These are phyloP conservation scores for Linaria vulgaris DNA, from an alignment of 257 asterid genomes.

Conservation along the genomic window DNA sequence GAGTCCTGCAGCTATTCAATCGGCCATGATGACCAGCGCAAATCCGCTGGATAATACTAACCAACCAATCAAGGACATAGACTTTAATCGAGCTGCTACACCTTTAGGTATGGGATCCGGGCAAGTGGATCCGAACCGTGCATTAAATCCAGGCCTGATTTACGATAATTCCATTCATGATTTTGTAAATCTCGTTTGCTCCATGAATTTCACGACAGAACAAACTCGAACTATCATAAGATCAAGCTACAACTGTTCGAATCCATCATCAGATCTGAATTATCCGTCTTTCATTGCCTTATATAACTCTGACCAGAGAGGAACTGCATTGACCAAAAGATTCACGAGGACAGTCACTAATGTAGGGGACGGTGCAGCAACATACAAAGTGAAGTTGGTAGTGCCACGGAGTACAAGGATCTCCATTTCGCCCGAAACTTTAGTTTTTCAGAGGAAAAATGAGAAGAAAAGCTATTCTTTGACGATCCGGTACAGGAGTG, in stretches of 20 bases:
- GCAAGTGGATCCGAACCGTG: conserved; percentile 32
- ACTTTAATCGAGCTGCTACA: conserved; percentile 13
- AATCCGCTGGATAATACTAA: conserved; percentile 7
- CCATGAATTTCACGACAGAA: conserved; percentile 13
- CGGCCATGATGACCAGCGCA: conserved; percentile 36
- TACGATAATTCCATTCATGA: conserved; percentile 11
- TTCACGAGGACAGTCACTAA: conserved; percentile 17
- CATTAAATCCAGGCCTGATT: conserved; percentile 15
- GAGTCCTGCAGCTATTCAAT: conserved; percentile 35
- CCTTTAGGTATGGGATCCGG: conserved; percentile 39
- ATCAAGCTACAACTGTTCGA: conserved; percentile 18
- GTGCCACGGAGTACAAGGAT: not conserved
- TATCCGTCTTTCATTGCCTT: conserved; percentile 22
- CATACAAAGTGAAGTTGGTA: not conserved
- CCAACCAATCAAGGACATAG: conserved; percentile 20
- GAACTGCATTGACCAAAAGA: not conserved
- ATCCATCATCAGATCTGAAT: conserved; percentile 13
- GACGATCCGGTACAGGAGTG: conserved; percentile 8
- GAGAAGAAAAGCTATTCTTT: conserved; percentile 14
- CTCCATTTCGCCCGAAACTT: conserved; percentile 2
- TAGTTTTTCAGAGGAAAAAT: conserved; percentile 12
- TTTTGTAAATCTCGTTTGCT: conserved; percentile 12
- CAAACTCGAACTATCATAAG: conserved; percentile 20
- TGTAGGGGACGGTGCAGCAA: conserved; percentile 4
- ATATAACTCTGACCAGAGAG: not conserved